A percentile compares a stretch with the other conserved stretches of the same genome.
These are phyloP conservation scores for Leishmania turanica DNA, from an alignment of 208 protist species.

Conservation along the genomic window DNA sequence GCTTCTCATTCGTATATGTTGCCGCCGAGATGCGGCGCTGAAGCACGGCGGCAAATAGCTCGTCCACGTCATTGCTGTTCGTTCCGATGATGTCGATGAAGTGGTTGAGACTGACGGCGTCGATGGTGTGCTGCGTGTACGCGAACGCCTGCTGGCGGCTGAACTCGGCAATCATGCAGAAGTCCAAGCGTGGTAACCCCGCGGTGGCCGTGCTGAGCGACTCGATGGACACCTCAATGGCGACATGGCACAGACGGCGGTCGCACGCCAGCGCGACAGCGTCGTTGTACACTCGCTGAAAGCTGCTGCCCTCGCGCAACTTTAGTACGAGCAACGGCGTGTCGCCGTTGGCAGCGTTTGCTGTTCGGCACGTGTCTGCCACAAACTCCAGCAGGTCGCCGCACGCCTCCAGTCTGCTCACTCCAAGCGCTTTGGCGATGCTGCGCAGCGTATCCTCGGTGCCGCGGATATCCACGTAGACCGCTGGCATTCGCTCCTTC, in stretches of 20 bases:
- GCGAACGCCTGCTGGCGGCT: conserved; percentile 47
- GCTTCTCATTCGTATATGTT: conserved; percentile 65
- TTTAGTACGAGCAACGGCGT: conserved; percentile 74
- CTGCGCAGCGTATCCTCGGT: conserved; percentile 72
- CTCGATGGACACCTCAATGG: conserved; percentile 75
- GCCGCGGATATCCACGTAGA: conserved; percentile 72
- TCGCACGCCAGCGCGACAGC: conserved; percentile 71
- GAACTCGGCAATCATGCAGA: conserved; percentile 61
- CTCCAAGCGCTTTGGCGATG: conserved; percentile 63
- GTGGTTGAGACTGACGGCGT: conserved; percentile 53
- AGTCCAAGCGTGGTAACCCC: conserved; percentile 60
- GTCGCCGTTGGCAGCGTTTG: conserved; percentile 42
- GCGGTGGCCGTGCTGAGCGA: conserved; percentile 55
- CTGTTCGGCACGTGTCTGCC: conserved; percentile 35
- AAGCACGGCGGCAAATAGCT: conserved; percentile 66
- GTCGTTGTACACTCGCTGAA: conserved; percentile 72
- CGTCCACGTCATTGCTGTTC: conserved; percentile 77
- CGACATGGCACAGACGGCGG: conserved; percentile 57
- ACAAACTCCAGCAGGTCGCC: conserved; percentile 82
- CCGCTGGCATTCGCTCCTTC: conserved; percentile 59
- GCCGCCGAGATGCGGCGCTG: conserved; percentile 48
- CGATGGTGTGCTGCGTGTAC: conserved; percentile 73
- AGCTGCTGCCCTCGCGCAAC: conserved; percentile 53
- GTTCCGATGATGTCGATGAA: conserved; percentile 69
- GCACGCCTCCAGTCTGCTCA: conserved; percentile 80